These are phyloP conservation scores for Phialocephala subalpina DNA, from an alignment of 2,329 filamentous ascomycete species.

Conservation along the genomic window DNA sequence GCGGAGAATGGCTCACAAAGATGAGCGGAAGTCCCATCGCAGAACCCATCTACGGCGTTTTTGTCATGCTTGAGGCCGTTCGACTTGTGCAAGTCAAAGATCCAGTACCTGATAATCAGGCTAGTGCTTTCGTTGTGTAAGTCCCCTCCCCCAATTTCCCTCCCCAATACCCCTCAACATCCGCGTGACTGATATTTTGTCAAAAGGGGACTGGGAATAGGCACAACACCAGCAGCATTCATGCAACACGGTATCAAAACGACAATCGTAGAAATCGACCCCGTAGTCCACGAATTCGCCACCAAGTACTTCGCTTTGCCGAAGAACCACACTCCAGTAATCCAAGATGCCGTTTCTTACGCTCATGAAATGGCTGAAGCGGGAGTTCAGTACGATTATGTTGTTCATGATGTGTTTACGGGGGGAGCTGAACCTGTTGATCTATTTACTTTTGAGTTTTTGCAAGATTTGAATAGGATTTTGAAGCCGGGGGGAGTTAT, in stretches of 20 bases:
- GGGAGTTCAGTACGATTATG: conserved; percentile 77
- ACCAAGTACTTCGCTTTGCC: conserved; percentile 83
- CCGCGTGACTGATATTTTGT: conserved; percentile 34
- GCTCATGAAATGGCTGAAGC: conserved; percentile 54
- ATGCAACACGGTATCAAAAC: conserved; percentile 90
- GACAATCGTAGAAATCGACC: conserved; percentile 94
- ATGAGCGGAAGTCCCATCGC: conserved; percentile 74
- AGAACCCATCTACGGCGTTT: conserved; percentile 96
- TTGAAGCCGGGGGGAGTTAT: conserved; percentile 83
- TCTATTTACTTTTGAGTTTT: conserved; percentile 88
- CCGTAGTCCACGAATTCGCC: conserved; percentile 85
- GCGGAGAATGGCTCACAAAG: conserved; percentile 82
- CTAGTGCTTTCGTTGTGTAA: conserved; percentile 86
- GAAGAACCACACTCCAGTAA: conserved; percentile 77
- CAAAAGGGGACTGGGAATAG: conserved; percentile 85
- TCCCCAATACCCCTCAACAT: too few relatives aligned
- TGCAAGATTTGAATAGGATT: conserved; percentile 73
- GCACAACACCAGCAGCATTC: conserved; percentile 87
- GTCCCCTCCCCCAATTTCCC: conserved; percentile 45
- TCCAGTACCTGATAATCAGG: conserved; percentile 65
- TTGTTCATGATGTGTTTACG: conserved; percentile 97
- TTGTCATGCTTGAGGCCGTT: conserved; percentile 92
- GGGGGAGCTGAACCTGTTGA: conserved; percentile 90
- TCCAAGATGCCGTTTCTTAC: conserved; percentile 84
- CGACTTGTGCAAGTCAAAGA: conserved; percentile 74